Base-by-base conservation (phyloP, 1,139 yeast species). In the Suhomyces panamericanus region DNA sequence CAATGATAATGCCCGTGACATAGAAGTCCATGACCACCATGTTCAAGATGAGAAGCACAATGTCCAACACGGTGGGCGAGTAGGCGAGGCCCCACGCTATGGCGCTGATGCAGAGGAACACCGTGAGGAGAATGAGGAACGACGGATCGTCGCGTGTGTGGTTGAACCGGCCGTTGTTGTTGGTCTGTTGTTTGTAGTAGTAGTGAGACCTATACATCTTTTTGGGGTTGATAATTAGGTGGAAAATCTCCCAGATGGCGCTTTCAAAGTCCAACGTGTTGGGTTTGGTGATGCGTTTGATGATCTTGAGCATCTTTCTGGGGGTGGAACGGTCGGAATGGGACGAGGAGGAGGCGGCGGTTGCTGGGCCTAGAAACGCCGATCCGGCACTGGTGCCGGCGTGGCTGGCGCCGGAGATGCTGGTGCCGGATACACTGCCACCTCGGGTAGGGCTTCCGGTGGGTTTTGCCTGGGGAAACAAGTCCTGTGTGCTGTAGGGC, bases 91-190 rank as follows among this genome's bases (percentile, higher is more conserved):
- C 96, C 97, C 97, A 90, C 5, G 91, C 95, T 29, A 90, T 59
- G 0, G 96, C 96, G 52, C 93, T 83, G 12, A 87, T 63, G 2
- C 81, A 74, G 27, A 90, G 66, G 49, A 89, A 77, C 1, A 74
- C 68, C 13, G 89, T 79, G 42, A 89, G 70, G 38, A 90, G 69
- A 35, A 90, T 78, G 47, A 87, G 81, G 60, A 90, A 90, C 29
- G 95, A 84, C 0, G 97, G 97, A 61, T 90, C 97, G 60, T 90
- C 97, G 53, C 97, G 73, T 0, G 96, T 84, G 83, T 93, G 88
- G 50, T 66, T 64, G 39, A 61, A 54, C 43, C 59, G 60, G 13
- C 69, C 67, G 44, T 55, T 60, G 40, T 54, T 56, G 13, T 57
- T 49, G 37, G 60, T 52, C 45, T 66, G 70, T 49, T 69, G 75